phyloP scores from a whole-genome alignment of 2,329 filamentous ascomycete genomes.

The Cytospora leucostoma region DNA sequence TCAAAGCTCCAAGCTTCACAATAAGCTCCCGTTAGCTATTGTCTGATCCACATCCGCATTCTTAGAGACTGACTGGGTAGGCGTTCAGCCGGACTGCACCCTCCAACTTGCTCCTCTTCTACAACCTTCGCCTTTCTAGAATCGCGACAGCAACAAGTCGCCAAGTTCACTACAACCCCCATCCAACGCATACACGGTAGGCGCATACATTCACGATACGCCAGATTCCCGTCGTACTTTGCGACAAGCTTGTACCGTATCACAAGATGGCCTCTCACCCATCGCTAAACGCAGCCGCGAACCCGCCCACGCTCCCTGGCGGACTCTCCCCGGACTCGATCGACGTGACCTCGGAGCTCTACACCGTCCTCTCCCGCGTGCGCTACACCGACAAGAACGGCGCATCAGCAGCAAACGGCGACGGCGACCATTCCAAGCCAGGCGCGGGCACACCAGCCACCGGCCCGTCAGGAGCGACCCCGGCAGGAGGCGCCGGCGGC shows the following conservation, averaged over 20 bases:
- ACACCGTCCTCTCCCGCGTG: constrained; percentile 74
- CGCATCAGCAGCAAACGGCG: constrained; percentile 33
- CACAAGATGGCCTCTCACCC: background rate
- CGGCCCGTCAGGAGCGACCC: constrained; percentile 4
- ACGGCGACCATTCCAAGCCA: constrained; percentile 30
- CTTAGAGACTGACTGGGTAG: too few relatives aligned
- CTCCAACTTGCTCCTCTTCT: too few relatives aligned
- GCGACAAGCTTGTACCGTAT: background rate
- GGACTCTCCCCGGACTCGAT: constrained; percentile 79
- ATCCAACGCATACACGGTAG: background rate
- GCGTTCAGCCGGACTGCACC: too few relatives aligned
- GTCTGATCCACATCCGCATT: too few relatives aligned
- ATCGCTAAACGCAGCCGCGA: background rate
- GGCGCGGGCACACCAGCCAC: constrained; percentile 33
- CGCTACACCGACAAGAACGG: constrained; percentile 45
- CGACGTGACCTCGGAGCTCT: constrained; percentile 81
- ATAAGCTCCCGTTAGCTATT: too few relatives aligned
- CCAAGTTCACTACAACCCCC: background rate
- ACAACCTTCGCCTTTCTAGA: too few relatives aligned
- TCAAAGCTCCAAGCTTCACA: too few relatives aligned
- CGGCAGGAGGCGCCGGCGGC: constrained; percentile 26
- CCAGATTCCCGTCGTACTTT: background rate
- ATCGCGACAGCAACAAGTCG: background rate
- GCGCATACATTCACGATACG: background rate
- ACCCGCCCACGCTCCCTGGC: constrained; percentile 52